These are phyloP conservation scores for Lentinula aciculospora DNA, from an alignment of 768 basidiomycete genomes.

Conservation along the genomic window DNA sequence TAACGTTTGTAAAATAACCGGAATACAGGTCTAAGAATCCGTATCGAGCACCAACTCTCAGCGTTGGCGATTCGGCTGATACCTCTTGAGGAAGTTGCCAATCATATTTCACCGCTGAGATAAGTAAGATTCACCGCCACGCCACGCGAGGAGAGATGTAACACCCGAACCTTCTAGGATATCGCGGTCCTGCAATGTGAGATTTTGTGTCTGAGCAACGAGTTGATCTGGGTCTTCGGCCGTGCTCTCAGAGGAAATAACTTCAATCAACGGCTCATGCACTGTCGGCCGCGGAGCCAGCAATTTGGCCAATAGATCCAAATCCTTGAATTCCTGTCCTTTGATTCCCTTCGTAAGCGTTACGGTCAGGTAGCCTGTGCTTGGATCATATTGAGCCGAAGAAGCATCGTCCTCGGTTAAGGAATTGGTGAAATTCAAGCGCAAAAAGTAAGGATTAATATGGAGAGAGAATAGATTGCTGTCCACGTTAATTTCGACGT, in stretches of 20 bases:
- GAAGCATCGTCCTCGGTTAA: conserved; percentile 66
- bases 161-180: conserved; percentile 45
- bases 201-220: conserved; percentile 28
- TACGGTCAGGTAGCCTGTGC: conserved; percentile 71
- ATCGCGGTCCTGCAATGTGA: conserved; percentile 54
- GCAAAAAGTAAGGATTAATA: conserved; percentile 81
- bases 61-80: conserved; percentile 34
- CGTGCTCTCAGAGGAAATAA: conserved; percentile 35
- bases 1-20: conserved; percentile 69
- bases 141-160: not conserved
- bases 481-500: conserved; percentile 75
- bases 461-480: conserved; percentile 65
- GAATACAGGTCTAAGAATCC: conserved; percentile 74
- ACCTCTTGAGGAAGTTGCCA: conserved; percentile 72
- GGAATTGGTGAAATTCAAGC: conserved; percentile 67
- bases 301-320: conserved; percentile 75
- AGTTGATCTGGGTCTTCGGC: conserved; percentile 34
- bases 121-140: not conserved
- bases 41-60: conserved; percentile 47
- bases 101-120: conserved; percentile 66
- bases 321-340: conserved; percentile 67
- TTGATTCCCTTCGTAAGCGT: conserved; percentile 62
- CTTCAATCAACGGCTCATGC: conserved; percentile 47
- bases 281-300: conserved; percentile 56
- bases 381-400: conserved; percentile 69